These are phyloP conservation scores for Colletotrichum limetticola DNA, from an alignment of 2,329 filamentous ascomycete species.

Conservation along the genomic window DNA sequence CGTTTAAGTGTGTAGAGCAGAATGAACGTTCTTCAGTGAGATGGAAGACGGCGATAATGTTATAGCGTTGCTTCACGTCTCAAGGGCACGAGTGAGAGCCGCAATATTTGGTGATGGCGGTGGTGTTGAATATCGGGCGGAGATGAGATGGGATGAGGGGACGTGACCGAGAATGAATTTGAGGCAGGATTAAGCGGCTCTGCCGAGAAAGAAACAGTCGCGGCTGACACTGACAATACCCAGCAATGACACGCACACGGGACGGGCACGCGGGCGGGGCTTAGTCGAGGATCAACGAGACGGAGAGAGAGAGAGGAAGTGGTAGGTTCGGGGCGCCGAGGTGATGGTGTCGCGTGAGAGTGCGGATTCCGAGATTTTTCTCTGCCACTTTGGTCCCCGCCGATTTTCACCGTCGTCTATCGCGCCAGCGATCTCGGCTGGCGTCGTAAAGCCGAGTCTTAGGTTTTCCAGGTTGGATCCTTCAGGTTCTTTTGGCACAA, in stretches of 20 bases:
- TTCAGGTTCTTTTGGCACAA: not conserved
- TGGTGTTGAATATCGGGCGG: not conserved
- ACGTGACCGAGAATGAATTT: not conserved
- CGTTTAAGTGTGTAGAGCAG: not conserved
- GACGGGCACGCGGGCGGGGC: not conserved
- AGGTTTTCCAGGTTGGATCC: not conserved
- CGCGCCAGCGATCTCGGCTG: constrained; percentile 4
- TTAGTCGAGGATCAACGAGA: not conserved
- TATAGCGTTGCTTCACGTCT: not conserved
- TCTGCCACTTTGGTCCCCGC: not conserved
- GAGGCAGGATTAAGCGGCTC: constrained; percentile 1
- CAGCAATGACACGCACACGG: too few relatives aligned
- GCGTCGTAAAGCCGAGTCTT: constrained; percentile 7
- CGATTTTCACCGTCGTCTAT: not conserved
- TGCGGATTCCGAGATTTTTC: not conserved
- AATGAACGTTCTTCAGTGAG: not conserved
- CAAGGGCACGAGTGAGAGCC: not conserved
- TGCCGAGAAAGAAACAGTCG: not conserved
- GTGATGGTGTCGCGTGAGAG: not conserved
- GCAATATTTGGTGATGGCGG: not conserved
- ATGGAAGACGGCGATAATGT: not conserved
- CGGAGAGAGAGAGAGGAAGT: not conserved
- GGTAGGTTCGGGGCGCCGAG: not conserved
- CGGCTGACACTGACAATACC: too few relatives aligned
- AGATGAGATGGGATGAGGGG: not conserved